Evolutionary conservation across 1,284 basidiomycete genomes (phyloP), one percentile per base, ranked within the genome.

Genomic region (Ganoderma multipileum): DNA sequence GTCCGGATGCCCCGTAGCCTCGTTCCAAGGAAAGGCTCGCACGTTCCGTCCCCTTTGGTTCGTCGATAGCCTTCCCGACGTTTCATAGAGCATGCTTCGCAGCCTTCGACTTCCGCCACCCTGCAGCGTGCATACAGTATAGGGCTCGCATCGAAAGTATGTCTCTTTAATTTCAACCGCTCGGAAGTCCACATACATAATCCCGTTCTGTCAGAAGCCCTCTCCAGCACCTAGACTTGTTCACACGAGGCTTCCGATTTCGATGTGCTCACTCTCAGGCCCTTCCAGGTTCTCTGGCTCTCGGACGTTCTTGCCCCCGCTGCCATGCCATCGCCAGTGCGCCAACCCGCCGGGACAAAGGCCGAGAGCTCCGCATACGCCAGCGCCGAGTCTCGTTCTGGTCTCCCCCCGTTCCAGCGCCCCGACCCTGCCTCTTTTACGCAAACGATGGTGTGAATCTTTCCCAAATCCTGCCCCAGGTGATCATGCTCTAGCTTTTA

Each of bases 231-330:
- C 60, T n/a, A 62, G 50, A 62, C 61, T 61, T 16, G 50, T 60
- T 66, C 65, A 62, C 65, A 36, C 60, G 39, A 20, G 3, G 41
- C 50, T 44, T 57, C 50, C 60, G 36, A 26, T 62, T 36, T 28
- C 39, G 26, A 47, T 65, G 42, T 12, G 33, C 42, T 30, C 63
- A 44, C 39, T 28, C 62, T 64, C 62, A 54, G 36, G 38, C 38
- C 23, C 39, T 23, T 11, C 30, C 58, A 60, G 39, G 23, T 41
- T 60, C 58, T 8, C 58, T 16, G 39, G 28, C 57, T 62, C 41
- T 62, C 41, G n/a, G 36, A 54, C 26, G 50, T 57, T 62, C 65
- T 62, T 60, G 60, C 30, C 20, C 65, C 60, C 59, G 64, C 58
- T 58, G 55, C 55, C 33, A 58, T 58, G 55, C 23, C 47, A 52